Conservation (phyloP, 176 grass and related monocot genomes). For the Themeda triandra region DNA sequence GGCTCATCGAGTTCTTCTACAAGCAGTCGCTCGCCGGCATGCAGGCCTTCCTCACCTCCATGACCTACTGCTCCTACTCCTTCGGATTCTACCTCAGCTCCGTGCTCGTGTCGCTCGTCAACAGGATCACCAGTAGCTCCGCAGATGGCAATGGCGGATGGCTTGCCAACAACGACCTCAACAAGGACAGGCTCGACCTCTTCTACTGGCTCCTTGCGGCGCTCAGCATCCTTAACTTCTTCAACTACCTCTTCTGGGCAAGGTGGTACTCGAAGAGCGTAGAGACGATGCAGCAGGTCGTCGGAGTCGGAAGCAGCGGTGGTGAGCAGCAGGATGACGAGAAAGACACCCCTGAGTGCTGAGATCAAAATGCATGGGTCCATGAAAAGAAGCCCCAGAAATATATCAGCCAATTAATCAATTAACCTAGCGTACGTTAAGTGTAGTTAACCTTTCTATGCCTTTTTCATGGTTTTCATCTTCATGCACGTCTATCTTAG, state of each 20-base stretch:
- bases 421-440: conserved; percentile 23
- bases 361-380: neutral
- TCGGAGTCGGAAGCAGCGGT: conserved; percentile 23
- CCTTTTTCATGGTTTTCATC: conserved; percentile 2
- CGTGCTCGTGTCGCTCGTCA: conserved; percentile 71
- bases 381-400: neutral
- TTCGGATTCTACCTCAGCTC: conserved; percentile 95
- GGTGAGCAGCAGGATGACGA: conserved; percentile 27
- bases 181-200: conserved; percentile 83
- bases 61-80: conserved; percentile 97
- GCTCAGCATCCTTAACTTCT: conserved; percentile 82
- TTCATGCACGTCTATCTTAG: neutral
- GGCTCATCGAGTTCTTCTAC: conserved; percentile 97
- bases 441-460: conserved; percentile 7
- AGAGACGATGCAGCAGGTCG: conserved; percentile 43
- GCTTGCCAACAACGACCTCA: conserved; percentile 85
- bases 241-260: conserved; percentile 81
- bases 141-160: conserved; percentile 19
- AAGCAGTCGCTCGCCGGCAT: conserved; percentile 78
- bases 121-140: conserved; percentile 41
- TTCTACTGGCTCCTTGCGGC: conserved; percentile 84
- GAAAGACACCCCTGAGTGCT: conserved; percentile 6
- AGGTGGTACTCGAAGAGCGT: conserved; percentile 70
- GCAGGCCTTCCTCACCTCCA: conserved; percentile 85
- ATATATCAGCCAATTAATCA: neutral